Conservation (phyloP, 768 basidiomycete species). For the Phylloporus arenicola region DNA sequence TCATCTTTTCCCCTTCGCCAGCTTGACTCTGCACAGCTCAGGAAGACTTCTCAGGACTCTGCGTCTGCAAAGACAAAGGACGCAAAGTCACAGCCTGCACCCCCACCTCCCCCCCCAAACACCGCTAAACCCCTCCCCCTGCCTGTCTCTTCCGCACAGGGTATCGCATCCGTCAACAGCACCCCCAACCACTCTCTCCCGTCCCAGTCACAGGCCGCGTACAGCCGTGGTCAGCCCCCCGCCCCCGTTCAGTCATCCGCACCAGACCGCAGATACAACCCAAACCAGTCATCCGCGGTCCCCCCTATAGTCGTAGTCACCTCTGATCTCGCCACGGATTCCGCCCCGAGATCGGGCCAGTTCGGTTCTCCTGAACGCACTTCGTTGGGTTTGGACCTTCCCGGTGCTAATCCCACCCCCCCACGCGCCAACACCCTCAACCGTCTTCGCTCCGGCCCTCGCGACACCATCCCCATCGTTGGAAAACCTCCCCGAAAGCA, state of each 20-base stretch:
- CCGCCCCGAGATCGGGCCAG: conserved; percentile 37
- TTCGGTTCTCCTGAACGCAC: conserved; percentile 45
- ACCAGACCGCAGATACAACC: conserved; percentile 55
- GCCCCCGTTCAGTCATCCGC: conserved; percentile 34
- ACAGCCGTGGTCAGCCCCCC: conserved; percentile 41
- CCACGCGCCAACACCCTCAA: conserved; percentile 66
- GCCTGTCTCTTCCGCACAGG: conserved; percentile 36
- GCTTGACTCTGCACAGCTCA: conserved; percentile 43
- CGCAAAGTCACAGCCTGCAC: conserved; percentile 41
- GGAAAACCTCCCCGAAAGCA: conserved; percentile 98
- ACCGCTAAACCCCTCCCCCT: conserved; percentile 60
- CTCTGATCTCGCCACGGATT: conserved; percentile 55
- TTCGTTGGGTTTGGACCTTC: conserved; percentile 43
- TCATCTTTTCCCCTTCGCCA: conserved; percentile 14
- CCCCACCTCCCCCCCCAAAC: conserved; percentile 62
- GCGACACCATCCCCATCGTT: conserved; percentile 94
- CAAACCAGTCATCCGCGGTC: conserved; percentile 43
- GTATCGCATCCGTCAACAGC: conserved; percentile 32
- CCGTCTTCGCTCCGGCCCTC: conserved; percentile 77
- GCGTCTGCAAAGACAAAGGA: conserved; percentile 67
- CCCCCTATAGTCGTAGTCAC: conserved; percentile 88
- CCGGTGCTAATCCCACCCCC: conserved; percentile 43
- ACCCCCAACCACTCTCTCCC: conserved; percentile 37
- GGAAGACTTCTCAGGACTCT: conserved; percentile 64
- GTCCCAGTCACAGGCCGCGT: conserved; percentile 36